Base-by-base conservation (phyloP, 2,329 filamentous ascomycete genomes). In the Trichoderma sp. region DNA sequence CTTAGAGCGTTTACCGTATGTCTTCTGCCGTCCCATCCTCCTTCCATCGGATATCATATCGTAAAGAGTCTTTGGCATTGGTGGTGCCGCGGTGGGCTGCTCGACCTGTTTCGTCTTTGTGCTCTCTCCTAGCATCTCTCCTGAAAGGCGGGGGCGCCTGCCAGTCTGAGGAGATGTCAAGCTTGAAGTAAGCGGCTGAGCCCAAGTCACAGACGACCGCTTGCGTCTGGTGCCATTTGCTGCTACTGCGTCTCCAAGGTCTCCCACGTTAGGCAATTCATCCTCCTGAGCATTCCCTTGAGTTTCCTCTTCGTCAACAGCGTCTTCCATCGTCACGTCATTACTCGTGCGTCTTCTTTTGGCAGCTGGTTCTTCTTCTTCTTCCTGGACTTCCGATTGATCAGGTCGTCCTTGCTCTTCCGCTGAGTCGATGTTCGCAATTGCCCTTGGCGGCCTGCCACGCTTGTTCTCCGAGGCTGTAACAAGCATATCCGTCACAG, bases 281-380 rank as follows among this genome's bases (percentile, higher is more conserved):
- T 34, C 56, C 26, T 47, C 66, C 28, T 14, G 28, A 18, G 28
- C 4, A 21, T 53, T 30, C 12, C 24, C 39, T 36, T 28, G 57
- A 15, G 39, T 1, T 15, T 70, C 39, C 5, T 53, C 11, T 21
- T 53, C 28, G 21, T 28, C 12, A 15, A 21, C 8, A 12, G 15
- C 28, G 6, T 70, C 28, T 43, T 71, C 63, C 58, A 61, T 71
- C 26, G 32, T n/a, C 8, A 47, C 18, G 28, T 56, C 57, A 12
- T 61, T 39, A 30, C 34, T 24, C 28, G 32, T 71, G 21, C 72
- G 72, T 26, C 51, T 34, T 28, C 61, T 63, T 60, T 73, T 73
- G 28, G 56, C 12, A 6, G 21, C 11, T 11, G 47, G 72, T 9
- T 63, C 72, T 18, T 68, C 56, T 15, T 14, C 28, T 11, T 26